These are phyloP conservation scores for Ammopiptanthus mongolicus DNA, from an alignment of 306 rosid genomes.

Conservation along the genomic window DNA sequence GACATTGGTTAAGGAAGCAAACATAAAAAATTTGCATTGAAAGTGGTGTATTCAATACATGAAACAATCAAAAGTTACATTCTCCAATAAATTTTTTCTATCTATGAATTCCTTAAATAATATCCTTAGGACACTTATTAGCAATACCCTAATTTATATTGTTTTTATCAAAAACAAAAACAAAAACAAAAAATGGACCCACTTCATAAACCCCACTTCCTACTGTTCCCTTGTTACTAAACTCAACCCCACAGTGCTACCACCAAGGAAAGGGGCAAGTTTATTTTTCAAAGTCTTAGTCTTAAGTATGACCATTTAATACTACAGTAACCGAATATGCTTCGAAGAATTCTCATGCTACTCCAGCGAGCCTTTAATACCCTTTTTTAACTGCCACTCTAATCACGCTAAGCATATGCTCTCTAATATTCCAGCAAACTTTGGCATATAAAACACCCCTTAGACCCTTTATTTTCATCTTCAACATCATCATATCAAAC, in stretches of 20 bases:
- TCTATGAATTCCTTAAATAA: too few relatives aligned
- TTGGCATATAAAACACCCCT: slow-evolving; percentile 29
- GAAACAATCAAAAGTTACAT: too few relatives aligned
- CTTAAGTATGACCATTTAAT: slow-evolving; percentile 21
- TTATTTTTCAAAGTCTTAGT: slow-evolving; percentile 18
- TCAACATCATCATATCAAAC: not conserved
- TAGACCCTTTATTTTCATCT: not conserved
- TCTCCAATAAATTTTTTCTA: too few relatives aligned
- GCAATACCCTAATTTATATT: too few relatives aligned
- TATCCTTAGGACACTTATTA: too few relatives aligned
- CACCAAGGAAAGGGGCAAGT: not conserved
- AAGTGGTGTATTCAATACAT: too few relatives aligned
- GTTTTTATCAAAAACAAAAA: too few relatives aligned
- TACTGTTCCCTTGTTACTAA: slow-evolving; percentile 13
- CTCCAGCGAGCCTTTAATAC: slow-evolving; percentile 37
- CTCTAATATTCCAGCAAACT: slow-evolving; percentile 54
- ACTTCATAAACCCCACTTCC: not conserved
- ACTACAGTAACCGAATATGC: slow-evolving; percentile 73
- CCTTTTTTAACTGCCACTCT: slow-evolving; percentile 46
- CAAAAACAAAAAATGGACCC: not conserved
- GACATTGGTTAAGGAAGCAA: too few relatives aligned
- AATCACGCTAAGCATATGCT: slow-evolving; percentile 82
- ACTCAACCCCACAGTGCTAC: not conserved
- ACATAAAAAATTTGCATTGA: too few relatives aligned
- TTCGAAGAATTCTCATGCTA: slow-evolving; percentile 37